These are phyloP conservation scores for Aspergillus alliaceus DNA, from an alignment of 2,329 filamentous ascomycete genomes.

Conservation along the genomic window DNA sequence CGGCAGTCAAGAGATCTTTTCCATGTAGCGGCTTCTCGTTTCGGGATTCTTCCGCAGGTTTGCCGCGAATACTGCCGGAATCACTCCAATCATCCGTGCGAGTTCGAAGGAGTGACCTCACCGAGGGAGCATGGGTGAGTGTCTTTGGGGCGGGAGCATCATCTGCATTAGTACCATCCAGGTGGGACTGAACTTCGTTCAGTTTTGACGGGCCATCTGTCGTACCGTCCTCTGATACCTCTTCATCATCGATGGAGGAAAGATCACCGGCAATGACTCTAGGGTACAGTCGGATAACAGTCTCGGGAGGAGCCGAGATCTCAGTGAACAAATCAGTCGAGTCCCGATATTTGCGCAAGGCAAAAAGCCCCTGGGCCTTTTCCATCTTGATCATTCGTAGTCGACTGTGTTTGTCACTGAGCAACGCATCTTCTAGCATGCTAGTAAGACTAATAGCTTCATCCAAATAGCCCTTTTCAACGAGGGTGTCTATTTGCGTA, in stretches of 20 bases:
- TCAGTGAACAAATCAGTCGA: slow-evolving; percentile 90
- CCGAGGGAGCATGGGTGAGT: slow-evolving; percentile 36
- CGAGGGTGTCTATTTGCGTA: slow-evolving; percentile 79
- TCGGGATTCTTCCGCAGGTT: slow-evolving; percentile 27
- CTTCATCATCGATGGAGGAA: slow-evolving; percentile 58
- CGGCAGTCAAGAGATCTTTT: slow-evolving; percentile 79
- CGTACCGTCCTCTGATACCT: slow-evolving; percentile 34
- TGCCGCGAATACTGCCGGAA: slow-evolving; percentile 38
- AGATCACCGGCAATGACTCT: slow-evolving; percentile 78
- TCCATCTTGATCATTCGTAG: slow-evolving; percentile 85
- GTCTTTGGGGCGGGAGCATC: slow-evolving; percentile 24
- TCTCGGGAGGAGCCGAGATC: slow-evolving; percentile 83
- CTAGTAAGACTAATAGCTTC: slow-evolving; percentile 86
- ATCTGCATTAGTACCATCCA: slow-evolving; percentile 28
- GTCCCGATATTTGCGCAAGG: slow-evolving; percentile 76
- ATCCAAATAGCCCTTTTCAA: slow-evolving; percentile 72
- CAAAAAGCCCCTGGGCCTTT: slow-evolving; percentile 85
- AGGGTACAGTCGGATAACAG: slow-evolving; percentile 83
- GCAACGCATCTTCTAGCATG: slow-evolving; percentile 88
- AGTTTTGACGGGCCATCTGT: slow-evolving; percentile 24
- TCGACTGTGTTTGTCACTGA: slow-evolving; percentile 77
- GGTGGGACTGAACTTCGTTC: slow-evolving; percentile 27
- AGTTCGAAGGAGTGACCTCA: slow-evolving; percentile 37
- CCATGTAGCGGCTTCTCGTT: slow-evolving; percentile 56
- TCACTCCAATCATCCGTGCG: slow-evolving; percentile 41